Percentiles rank a stretch among this genome's conserved stretches.
Evolutionary conservation across 331 rosid species (phyloP).

Genomic region (Malus hybrid): DNA sequence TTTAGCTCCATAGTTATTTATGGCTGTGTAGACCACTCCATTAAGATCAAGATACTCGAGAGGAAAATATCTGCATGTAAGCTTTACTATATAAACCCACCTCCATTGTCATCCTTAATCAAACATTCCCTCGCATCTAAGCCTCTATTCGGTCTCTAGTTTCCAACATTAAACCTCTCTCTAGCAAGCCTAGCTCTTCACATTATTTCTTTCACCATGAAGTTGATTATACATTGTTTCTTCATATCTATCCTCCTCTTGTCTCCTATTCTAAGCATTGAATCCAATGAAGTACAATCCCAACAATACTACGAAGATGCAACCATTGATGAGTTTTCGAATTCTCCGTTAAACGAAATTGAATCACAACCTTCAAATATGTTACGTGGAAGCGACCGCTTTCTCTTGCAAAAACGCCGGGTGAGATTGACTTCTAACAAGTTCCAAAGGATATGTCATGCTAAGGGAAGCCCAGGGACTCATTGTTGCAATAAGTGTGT

Average conservation of each 20-base stretch:
- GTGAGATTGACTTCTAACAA: conserved; percentile 9
- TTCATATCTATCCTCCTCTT: not conserved
- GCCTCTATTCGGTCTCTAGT: not conserved
- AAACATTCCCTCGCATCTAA: not conserved
- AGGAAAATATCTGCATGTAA: not conserved
- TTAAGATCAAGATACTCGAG: not conserved
- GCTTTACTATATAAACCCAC: not conserved
- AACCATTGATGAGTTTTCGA: not conserved
- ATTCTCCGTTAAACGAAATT: not conserved
- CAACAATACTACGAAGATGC: not conserved
- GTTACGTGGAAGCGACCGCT: not conserved
- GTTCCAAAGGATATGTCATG: not conserved
- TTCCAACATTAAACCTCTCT: not conserved
- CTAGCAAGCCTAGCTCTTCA: not conserved
- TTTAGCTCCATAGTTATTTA: not conserved
- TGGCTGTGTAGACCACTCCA: not conserved
- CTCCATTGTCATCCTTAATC: conserved; percentile 7
- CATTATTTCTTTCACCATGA: not conserved
- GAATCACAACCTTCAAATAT: not conserved
- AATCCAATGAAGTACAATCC: not conserved
- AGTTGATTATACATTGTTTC: not conserved
- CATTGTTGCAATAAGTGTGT: no score
- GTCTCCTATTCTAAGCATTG: not conserved
- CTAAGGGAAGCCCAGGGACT: no score
- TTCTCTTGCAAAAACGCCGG: not conserved